Conservation (phyloP, 352 stramenopile genomes). For the Phytopythium oedochilum region DNA sequence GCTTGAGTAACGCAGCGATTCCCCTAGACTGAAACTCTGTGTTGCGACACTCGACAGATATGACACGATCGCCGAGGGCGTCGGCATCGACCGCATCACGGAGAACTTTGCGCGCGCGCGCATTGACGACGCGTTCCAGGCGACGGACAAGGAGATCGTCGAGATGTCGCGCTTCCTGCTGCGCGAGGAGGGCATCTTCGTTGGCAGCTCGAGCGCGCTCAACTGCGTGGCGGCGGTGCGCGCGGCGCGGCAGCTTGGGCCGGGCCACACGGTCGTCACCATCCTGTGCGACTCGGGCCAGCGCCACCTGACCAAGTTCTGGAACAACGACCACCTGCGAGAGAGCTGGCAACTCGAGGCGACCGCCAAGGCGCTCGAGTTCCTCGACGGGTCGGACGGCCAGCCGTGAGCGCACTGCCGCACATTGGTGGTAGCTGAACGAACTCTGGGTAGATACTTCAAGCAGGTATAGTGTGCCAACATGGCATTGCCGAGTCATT, state of each 20-base stretch:
- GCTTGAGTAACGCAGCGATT: neutral
- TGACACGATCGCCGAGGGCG: slow-evolving; percentile 97
- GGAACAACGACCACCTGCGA: slow-evolving; percentile 71
- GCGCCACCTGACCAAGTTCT: slow-evolving; percentile 88
- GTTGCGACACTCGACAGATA: too few relatives aligned
- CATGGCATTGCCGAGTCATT: too few relatives aligned
- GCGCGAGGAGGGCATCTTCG: slow-evolving; percentile 94
- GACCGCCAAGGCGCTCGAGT: slow-evolving; percentile 53
- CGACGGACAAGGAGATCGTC: slow-evolving; percentile 95
- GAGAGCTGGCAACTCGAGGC: slow-evolving; percentile 62
- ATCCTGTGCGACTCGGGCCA: slow-evolving; percentile 88
- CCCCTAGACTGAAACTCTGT: too few relatives aligned
- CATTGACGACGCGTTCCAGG: slow-evolving; percentile 85
- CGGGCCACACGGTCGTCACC: slow-evolving; percentile 81
- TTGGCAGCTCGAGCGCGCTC: slow-evolving; percentile 86
- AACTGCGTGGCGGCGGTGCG: slow-evolving; percentile 85
- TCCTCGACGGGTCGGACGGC: slow-evolving; percentile 60
- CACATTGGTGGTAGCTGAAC: too few relatives aligned
- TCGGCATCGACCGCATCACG: slow-evolving; percentile 97
- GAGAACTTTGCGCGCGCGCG: slow-evolving; percentile 93
- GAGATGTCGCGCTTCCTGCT: slow-evolving; percentile 97
- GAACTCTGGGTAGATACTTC: neutral
- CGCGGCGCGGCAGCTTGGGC: slow-evolving; percentile 64
- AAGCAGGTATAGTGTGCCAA: neutral
- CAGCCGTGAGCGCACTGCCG: slow-evolving; percentile 38